Percentiles rank a stretch among this genome's conserved stretches.
These are phyloP conservation scores for Mycocentrospora acerina DNA, from an alignment of 2,329 filamentous ascomycete genomes.

Conservation along the genomic window DNA sequence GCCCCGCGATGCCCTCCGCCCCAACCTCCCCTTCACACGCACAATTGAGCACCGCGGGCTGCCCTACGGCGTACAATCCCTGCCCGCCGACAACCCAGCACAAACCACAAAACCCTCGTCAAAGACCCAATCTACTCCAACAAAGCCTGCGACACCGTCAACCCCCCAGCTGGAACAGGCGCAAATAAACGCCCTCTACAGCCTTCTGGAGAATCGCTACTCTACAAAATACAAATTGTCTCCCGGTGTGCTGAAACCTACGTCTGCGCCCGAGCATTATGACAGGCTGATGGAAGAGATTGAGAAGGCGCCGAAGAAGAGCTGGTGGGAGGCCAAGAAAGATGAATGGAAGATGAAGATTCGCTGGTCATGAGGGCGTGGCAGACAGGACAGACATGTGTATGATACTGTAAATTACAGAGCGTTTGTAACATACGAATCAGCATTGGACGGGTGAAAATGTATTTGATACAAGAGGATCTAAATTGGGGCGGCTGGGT, in stretches of 20 bases:
- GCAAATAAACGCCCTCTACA: constrained; percentile 60
- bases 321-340: constrained; percentile 37
- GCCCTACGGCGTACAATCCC: constrained; percentile 29
- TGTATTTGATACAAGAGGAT: too few species aligned
- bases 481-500: too few species aligned
- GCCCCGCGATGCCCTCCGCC: constrained; percentile 54
- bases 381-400: background rate
- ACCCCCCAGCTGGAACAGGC: constrained; percentile 40
- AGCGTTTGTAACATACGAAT: too few species aligned
- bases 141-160: constrained; percentile 11
- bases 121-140: constrained; percentile 7
- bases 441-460: too few species aligned
- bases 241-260: constrained; percentile 31
- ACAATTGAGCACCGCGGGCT: constrained; percentile 46
- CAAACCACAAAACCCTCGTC: constrained; percentile 7
- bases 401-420: background rate
- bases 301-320: constrained; percentile 36
- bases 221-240: constrained; percentile 42
- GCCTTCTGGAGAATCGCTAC: constrained; percentile 62
- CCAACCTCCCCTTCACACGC: constrained; percentile 48
- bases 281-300: constrained; percentile 40
- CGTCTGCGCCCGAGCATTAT: constrained; percentile 40
- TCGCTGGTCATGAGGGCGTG: constrained; percentile 25
- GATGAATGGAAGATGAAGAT: constrained; percentile 44
- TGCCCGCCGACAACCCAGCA: constrained; percentile 17